Evolutionary conservation across 2,329 filamentous ascomycete genomes (phyloP).

Genomic region (Xylariaceae sp.): DNA sequence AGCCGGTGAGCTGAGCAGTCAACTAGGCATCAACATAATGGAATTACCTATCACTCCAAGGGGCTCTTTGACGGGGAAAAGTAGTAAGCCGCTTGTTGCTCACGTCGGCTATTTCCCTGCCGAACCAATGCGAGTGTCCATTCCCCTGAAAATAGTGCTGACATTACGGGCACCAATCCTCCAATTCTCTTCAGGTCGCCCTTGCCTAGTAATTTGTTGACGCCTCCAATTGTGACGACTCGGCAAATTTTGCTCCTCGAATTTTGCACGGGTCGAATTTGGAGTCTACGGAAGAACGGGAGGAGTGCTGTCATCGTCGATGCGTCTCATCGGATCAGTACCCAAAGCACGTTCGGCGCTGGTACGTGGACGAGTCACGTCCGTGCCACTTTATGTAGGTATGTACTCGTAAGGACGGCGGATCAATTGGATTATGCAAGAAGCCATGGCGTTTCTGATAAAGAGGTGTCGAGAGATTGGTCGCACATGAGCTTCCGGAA

Average conservation of each 20-base stretch:
- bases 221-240: background rate
- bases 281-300: background rate
- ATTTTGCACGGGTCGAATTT: too few relatives aligned
- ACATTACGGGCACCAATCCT: background rate
- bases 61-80: background rate
- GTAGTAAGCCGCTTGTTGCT: slow-evolving; percentile 13
- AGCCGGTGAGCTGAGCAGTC: background rate
- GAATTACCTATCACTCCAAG: slow-evolving; percentile 1
- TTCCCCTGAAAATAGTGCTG: background rate
- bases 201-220: background rate
- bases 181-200: background rate
- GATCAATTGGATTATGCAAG: background rate
- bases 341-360: background rate
- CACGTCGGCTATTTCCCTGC: slow-evolving; percentile 1
- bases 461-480: background rate
- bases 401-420: background rate
- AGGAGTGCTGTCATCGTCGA: background rate
- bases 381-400: background rate
- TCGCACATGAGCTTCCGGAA: background rate
- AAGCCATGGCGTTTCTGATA: background rate
- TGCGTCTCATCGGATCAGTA: background rate
- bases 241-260: background rate
- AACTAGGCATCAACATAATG: background rate
- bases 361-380: background rate
- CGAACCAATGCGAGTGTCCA: slow-evolving; percentile 1